A percentile compares a stretch with the other conserved stretches of the same genome.
Conservation (phyloP, 2,329 filamentous ascomycete species). For the Teratosphaeria gauchensis region DNA sequence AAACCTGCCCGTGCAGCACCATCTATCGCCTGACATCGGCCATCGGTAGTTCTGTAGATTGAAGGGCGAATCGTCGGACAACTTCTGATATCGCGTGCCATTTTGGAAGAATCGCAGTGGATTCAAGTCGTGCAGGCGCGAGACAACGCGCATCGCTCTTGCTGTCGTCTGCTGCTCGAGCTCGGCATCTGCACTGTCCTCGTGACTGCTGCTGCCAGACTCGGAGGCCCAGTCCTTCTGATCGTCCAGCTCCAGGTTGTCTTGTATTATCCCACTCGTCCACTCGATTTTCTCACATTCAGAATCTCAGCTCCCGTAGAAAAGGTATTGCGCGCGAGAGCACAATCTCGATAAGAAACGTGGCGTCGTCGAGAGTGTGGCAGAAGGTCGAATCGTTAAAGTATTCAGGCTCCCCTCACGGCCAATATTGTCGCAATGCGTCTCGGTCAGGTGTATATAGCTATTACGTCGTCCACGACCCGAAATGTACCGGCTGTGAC, state of each 20-base stretch:
- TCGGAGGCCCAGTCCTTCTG: background rate
- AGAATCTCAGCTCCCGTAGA: too few species aligned
- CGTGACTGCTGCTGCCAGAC: background rate
- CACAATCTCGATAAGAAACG: background rate
- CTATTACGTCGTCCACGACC: too few species aligned
- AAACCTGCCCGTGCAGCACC: constrained; percentile 21
- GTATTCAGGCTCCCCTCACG: too few species aligned
- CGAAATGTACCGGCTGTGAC: too few species aligned
- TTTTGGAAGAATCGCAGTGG: constrained; percentile 36
- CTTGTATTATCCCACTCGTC: background rate
- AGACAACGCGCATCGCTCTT: background rate
- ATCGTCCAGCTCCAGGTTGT: background rate
- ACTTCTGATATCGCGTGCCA: constrained; percentile 36
- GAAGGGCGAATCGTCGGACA: constrained; percentile 21
- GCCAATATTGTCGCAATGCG: too few species aligned
- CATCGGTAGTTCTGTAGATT: constrained; percentile 28
- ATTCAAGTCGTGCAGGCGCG: constrained; percentile 31
- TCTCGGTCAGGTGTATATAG: background rate
- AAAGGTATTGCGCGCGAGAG: background rate
- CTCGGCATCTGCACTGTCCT: background rate
- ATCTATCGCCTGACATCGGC: constrained; percentile 25
- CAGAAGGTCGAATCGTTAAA: too few species aligned
- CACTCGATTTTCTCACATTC: background rate
- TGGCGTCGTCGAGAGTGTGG: background rate
- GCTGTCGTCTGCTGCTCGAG: background rate